Evolutionary conservation across 164 flowering plant genomes (phyloP), one percentile per base, ranked within the genome.

Genomic region (Piper betle): DNA sequence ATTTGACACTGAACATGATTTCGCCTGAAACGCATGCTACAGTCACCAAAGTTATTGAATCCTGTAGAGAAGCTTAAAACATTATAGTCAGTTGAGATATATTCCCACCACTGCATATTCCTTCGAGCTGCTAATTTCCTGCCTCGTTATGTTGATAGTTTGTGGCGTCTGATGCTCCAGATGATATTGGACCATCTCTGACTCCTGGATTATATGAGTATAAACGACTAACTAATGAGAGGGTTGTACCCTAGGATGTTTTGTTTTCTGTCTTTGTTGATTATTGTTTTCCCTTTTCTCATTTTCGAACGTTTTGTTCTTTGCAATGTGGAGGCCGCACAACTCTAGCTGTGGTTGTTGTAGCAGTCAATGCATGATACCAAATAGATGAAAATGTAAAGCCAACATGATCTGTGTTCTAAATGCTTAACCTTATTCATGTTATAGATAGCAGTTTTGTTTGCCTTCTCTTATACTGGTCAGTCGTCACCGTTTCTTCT

Each of bases 31-130:
- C 97, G 4, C 94, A 87, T 63, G 68, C 62, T 61, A 79, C 82
- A 9, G 97, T 93, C 42, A 84, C 72, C 41, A 90, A 93, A 84
- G 96, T 93, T 38, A 93, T 93, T 37, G 98, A 89, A 73, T 89
- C 96, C 39, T 87, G 93, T 66, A 77, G 85, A 61, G 64, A 79
- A 52, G 71, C 66, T 19, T 87, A 62, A 42, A 55, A 17, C 37
- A n/a, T 43, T 43, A 33, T 19, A 25, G 50, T 1, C 37, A 33
- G 11, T n/a, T 15, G 40, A 39, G 41, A 53, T 63, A 63, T 59
- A 56, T 33, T 5, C 58, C 38, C 33, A 15, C 50, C 50, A 9
- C 3, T 46, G 50, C 50, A 6, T 46, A 10, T 46, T 6, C 15
- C 11, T 10, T 4, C 50, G 15, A 46, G 33, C 33, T 25, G 33